Base-by-base conservation (phyloP, 176 grass and related monocot genomes). In the Eremochloa ophiuroides region DNA sequence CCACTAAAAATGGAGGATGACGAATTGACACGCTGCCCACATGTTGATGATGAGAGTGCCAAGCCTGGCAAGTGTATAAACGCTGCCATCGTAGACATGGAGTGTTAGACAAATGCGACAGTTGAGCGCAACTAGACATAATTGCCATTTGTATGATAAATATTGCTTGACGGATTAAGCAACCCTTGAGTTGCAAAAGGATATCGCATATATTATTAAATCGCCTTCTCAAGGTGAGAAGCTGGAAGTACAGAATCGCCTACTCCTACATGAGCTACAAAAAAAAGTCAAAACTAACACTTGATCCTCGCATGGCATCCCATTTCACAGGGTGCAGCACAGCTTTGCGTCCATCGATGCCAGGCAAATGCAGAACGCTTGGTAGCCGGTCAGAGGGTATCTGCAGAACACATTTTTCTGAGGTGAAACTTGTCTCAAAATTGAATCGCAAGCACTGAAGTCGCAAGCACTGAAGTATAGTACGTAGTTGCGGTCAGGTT, bases 321-420 rank as follows among this genome's bases (percentile, higher is more conserved):
- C 48, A 26, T 75, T 35, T 88, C 77, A 98, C 6, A 98, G 66
- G 5, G 92, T 85, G 81, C 90, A 98, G 43, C 95, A 98, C 41
- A 95, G 86, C 76, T 95, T 98, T 11, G 95, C 88, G 74, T 98
- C 95, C 28, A 95, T 93, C 3, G 95, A 94, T 17, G 95, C 87
- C 80, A 98, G 66, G 58, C 95, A 98, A 28, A 95, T 91, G 95
- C 92, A 95, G 76, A 98, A 93, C 43, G 95, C 95, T 75, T 98
- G 92, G 77, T 98, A 98, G 22, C 95, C 95, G 46, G 92, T 98
- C 70, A 98, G 76, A 0, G 95, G 95, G 79, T 93, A 88, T 76
- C 92, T 95, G 76, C 66, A 86, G 11, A 66, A 58, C 30, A 46
- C 14, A 34, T 33, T 12, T 15, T 60, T 14, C 6, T 30, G 2